Base-by-base conservation (phyloP, 2,329 filamentous ascomycete genomes). In the Zopfia rhizophila region DNA sequence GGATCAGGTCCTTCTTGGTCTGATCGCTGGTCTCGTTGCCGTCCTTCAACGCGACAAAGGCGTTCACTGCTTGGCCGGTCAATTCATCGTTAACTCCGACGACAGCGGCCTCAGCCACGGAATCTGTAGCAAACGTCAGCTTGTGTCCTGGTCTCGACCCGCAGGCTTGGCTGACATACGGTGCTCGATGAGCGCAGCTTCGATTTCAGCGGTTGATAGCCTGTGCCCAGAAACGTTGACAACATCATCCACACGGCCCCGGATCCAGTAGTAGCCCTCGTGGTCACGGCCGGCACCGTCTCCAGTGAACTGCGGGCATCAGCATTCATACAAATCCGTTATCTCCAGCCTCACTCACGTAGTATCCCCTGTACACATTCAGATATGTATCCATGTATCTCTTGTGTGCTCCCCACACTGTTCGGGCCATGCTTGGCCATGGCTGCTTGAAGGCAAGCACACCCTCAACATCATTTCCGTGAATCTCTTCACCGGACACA, bases 221-320 rank as follows among this genome's bases (percentile, higher is more conserved):
- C 94, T 88, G 75, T 99, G 94, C 19, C 94, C 94, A 61, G 89
- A 94, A 53, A 99, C 94, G 75, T 99, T 99, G 73, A 99, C 93
- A 30, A 99, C 94, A 66, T 99, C 94, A 69, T 99, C 94, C 40
- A 99, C 94, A 74, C 94, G 91, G 57, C 94, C 94, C 53, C 94
- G 90, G 72, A 99, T 99, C 94, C 94, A 99, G 85, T 97, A 99
- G 81, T 97, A 99, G 45, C 94, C 94, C 66, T 99, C 94, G 75
- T 96, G 89, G 72, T 99, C 94, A 69, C 94, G 90, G 49, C 90
- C 94, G 44, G 94, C 94, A 69, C 94, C 94, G 69, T 99, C 94
- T 47, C 90, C 90, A 12, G 90, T 94, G 78, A 94, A 95, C 87
- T 90, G 58, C 22, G 8, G 4, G 22, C 7, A 24, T 69, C 51